Evolutionary conservation across 768 basidiomycete genomes (phyloP), one percentile per base, ranked within the genome.

Genomic region (Cystofilobasidium macerans): DNA sequence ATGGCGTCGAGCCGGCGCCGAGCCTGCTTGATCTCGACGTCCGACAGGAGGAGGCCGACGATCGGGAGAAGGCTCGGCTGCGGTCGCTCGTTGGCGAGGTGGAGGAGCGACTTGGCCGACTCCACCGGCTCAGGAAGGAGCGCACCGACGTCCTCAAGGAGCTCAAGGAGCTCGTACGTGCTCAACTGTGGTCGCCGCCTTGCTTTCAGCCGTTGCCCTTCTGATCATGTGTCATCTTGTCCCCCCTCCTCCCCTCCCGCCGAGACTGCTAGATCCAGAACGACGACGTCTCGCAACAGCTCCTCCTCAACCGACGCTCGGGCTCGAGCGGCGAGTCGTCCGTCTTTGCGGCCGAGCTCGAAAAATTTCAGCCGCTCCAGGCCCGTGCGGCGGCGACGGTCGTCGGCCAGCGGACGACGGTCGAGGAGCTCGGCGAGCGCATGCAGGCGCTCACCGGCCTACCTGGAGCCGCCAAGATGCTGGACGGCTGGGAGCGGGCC

Each of bases 261-360:
- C n/a, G n/a, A n/a, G n/a, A n/a, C n/a, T 20, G 28, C 1, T 70
- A 98, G 92, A 82, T 95, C 56, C 95, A 97, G 84, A 80, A 81
- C 32, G 95, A 99, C 76, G 95, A 99, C 70, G 94, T 98, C 32
- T 99, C 94, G 0, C 90, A 94, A 73, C 81, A 95, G 1, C 82
- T 98, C 0, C 82, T 99, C 5, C 82, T 97, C 57, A 94, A 94
- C 74, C 86, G 91, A 30, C 48, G 42, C 2, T 8, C 35, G 22
- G 58, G 40, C 13, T 28, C 58, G 3, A 60, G n/a, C 26, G 58
- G 58, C 26, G 91, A 97, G 70, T 86, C 88, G 0, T 82, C 89
- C 0, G 79, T 99, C 22, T 99, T 98, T 70, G 88, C 91, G 0
- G 82, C 86, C 12, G 92, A 98, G 74, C 82, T 98, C 26, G 94